phyloP scores from a whole-genome alignment of 306 rosid genomes.

The Alnus rubra region DNA sequence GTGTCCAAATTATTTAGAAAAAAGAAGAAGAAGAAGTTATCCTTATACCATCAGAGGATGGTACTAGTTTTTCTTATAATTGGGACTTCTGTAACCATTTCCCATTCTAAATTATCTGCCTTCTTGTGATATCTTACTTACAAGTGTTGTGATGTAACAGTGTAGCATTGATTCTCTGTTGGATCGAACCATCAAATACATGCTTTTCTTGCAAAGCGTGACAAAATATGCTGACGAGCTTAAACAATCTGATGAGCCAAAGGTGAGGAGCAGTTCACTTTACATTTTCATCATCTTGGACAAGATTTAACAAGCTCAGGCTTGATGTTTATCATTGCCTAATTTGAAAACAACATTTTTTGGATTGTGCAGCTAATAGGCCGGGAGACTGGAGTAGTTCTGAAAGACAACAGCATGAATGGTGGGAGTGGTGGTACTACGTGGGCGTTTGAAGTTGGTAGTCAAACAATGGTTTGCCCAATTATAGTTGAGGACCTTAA shows the following conservation, averaged over 20 bases:
- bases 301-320: neutral
- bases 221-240: constrained; percentile 68
- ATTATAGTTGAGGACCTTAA: constrained; percentile 79
- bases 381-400: constrained; percentile 45
- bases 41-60: neutral
- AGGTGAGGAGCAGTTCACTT: constrained; percentile 49
- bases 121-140: constrained; percentile 9
- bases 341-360: constrained; percentile 16
- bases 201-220: constrained; percentile 69
- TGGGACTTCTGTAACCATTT: neutral
- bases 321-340: constrained; percentile 18
- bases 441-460: constrained; percentile 75
- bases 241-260: constrained; percentile 56
- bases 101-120: neutral
- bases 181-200: constrained; percentile 81
- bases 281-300: neutral
- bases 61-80: neutral
- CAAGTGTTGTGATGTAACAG: constrained; percentile 53
- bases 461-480: constrained; percentile 71
- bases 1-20: neutral
- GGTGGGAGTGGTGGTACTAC: constrained; percentile 57
- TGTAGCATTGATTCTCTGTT: constrained; percentile 90
- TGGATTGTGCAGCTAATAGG: constrained; percentile 50
- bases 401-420: constrained; percentile 37
- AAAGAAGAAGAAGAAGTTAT: neutral